Percentiles rank a stretch among this genome's conserved stretches.
phyloP scores from a whole-genome alignment of 1,139 yeast species.

The Suhomyces wounanorum region DNA sequence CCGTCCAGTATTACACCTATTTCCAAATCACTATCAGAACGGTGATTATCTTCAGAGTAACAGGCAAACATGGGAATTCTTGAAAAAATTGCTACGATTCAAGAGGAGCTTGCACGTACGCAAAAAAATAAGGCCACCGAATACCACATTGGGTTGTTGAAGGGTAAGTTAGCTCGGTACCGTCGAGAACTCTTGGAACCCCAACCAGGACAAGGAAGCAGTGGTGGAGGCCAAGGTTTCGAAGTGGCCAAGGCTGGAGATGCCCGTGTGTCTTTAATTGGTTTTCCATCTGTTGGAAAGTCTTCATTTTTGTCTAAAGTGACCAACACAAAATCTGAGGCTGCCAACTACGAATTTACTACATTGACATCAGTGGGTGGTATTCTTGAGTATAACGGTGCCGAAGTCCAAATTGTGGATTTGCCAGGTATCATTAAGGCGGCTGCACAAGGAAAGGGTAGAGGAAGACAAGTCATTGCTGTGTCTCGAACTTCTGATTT shows the following conservation, averaged over 20 bases:
- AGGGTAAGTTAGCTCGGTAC: constrained; percentile 93
- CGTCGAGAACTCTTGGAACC: constrained; percentile 92
- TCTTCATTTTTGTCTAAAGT: constrained; percentile 85
- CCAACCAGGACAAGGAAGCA: constrained; percentile 66
- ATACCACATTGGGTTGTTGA: constrained; percentile 88
- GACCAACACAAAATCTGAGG: constrained; percentile 91
- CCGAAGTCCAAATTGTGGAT: constrained; percentile 95
- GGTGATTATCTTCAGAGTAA: neutral
- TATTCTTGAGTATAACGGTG: constrained; percentile 90
- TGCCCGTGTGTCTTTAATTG: constrained; percentile 92
- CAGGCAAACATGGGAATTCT: constrained; percentile 18
- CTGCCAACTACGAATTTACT: constrained; percentile 94
- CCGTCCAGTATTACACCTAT: neutral
- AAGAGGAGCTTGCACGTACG: constrained; percentile 90
- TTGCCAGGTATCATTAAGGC: constrained; percentile 97
- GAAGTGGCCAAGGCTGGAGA: constrained; percentile 96
- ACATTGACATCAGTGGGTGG: constrained; percentile 97
- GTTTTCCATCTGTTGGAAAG: constrained; percentile 97
- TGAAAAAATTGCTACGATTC: constrained; percentile 87
- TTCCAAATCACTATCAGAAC: neutral
- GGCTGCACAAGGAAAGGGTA: constrained; percentile 95
- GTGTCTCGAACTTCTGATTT: constrained; percentile 95
- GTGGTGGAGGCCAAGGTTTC: constrained; percentile 87
- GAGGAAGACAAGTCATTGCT: constrained; percentile 96
- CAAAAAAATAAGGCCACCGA: constrained; percentile 98